Evolutionary conservation across 208 protist species (phyloP).

Genomic region (Trypanosoma avium): DNA sequence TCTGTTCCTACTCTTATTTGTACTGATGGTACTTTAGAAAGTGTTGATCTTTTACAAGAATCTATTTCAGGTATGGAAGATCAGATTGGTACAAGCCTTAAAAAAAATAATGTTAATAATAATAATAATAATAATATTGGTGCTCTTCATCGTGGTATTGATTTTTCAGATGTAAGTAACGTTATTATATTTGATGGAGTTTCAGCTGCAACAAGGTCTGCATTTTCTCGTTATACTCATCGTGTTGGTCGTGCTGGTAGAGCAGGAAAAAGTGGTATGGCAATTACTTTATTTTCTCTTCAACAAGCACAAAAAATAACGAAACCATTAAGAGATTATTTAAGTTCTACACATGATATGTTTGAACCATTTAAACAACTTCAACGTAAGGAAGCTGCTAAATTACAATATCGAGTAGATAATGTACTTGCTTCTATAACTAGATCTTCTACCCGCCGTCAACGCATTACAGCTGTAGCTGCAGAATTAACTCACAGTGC

Average conservation of each 20-base stretch:
- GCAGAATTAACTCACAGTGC: conserved; percentile 89
- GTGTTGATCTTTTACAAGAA: conserved; percentile 61
- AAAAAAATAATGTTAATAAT: background rate
- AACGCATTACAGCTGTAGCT: conserved; percentile 79
- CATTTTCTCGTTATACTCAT: conserved; percentile 94
- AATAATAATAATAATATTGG: conserved; percentile 31
- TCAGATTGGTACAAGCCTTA: conserved; percentile 6
- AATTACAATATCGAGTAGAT: conserved; percentile 88
- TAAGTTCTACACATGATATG: conserved; percentile 38
- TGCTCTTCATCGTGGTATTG: conserved; percentile 94
- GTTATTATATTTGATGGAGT: conserved; percentile 98
- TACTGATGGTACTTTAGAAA: conserved; percentile 93
- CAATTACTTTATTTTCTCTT: conserved; percentile 87
- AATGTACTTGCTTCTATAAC: conserved; percentile 75
- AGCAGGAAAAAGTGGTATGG: conserved; percentile 83
- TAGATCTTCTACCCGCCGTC: conserved; percentile 71
- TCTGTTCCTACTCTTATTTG: conserved; percentile 95
- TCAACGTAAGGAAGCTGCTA: conserved; percentile 67
- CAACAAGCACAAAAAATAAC: conserved; percentile 68
- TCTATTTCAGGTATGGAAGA: conserved; percentile 10
- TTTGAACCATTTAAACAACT: conserved; percentile 77
- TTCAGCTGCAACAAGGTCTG: conserved; percentile 63
- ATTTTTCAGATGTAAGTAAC: conserved; percentile 95
- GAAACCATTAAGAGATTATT: conserved; percentile 58
- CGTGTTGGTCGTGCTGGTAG: conserved; percentile 94